Base-by-base conservation (phyloP, 176 grass and related monocot species). In the Triticum monococcum region DNA sequence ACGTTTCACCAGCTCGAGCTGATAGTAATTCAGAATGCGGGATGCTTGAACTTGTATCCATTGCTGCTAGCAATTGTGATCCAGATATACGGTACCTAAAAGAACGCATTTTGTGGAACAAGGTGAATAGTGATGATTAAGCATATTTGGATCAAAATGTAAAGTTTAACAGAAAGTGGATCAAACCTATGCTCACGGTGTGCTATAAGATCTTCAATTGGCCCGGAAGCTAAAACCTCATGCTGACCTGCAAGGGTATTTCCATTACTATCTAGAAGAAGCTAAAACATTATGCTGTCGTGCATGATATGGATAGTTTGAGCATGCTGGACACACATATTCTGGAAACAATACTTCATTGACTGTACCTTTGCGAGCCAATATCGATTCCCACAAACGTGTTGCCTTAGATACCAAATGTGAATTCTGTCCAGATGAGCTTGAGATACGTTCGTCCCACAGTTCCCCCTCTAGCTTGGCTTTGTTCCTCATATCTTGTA, bases 31-130 rank as follows among this genome's bases (percentile, higher is more conserved):
- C 93, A 77, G 91, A 95, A 91, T 87, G 83, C 31, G 91, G 94
- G 80, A 89, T 82, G 85, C 92, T 90, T 79, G 92, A 91, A 88
- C 89, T 93, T 83, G 82, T 79, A 89, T 99, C 94, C 92, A 93
- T 97, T 24, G 94, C 94, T 78, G 92, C 90, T 87, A 99, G 68
- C 90, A 99, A 91, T 66, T 93, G 89, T 11, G 94, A 92, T 86
- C 97, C 97, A 45, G 97, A 99, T 88, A 99, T 99, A 64, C 97
- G 94, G 80, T 99, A 99, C 86, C 97, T 99, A 88, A 85, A 93
- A 78, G 89, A 76, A 90, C 23, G 57, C 69, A 81, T 64, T 86
- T 84, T 81, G 67, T 73, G 28, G 12, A 67, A 66, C 59, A 85
- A 57, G 38, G 25, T 85, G 20, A 20, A 46, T 54, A 52, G 65